Conservation (phyloP, 257 asterid genomes). For the Solanum boliviense region DNA sequence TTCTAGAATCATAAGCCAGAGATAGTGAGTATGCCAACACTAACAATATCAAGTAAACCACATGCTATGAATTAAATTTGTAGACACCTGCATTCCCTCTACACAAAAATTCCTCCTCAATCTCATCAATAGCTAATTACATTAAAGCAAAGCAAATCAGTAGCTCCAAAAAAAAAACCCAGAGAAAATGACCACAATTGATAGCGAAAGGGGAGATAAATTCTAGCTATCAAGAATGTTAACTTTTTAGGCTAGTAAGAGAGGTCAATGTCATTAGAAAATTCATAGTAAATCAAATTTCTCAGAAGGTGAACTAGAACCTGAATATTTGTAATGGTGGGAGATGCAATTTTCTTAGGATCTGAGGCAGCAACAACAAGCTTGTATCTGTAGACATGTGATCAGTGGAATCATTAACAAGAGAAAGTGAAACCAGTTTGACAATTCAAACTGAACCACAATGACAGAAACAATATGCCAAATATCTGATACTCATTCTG, state of each 20-base stretch:
- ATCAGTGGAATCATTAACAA: not conserved
- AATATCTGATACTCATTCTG: not conserved
- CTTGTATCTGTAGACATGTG: conserved; percentile 55
- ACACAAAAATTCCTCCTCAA: not conserved
- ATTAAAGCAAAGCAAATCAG: not conserved
- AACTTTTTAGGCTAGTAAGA: not conserved
- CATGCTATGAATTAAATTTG: not conserved
- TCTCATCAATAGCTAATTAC: not conserved
- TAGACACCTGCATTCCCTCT: not conserved
- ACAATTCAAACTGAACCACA: not conserved
- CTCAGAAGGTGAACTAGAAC: conserved; percentile 21
- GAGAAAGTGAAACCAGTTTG: not conserved
- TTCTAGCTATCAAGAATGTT: not conserved
- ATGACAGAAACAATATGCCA: not conserved
- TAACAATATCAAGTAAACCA: not conserved
- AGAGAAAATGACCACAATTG: not conserved
- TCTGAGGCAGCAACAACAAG: conserved; percentile 77
- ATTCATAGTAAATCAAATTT: not conserved
- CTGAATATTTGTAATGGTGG: conserved; percentile 80
- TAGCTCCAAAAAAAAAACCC: not conserved
- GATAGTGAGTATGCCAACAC: not conserved
- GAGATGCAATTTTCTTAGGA: conserved; percentile 84
- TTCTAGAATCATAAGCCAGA: not conserved
- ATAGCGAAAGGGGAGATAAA: not conserved
- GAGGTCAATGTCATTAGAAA: not conserved